A percentile compares a stretch with the other conserved stretches of the same genome.
phyloP scores from a whole-genome alignment of 805 yeast genomes.

The Starmerella vitae region DNA sequence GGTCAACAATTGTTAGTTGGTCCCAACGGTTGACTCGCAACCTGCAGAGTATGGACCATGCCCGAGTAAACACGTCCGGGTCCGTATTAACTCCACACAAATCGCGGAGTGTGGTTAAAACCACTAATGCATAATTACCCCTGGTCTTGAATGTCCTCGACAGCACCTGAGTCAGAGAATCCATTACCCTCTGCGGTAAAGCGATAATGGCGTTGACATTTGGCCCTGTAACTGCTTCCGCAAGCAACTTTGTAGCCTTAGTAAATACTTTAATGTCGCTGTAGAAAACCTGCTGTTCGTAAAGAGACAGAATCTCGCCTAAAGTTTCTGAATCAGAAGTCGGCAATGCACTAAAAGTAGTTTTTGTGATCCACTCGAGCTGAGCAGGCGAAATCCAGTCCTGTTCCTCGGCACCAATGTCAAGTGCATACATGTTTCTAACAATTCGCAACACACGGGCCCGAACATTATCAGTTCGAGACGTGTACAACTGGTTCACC shows the following conservation, averaged over 20 bases:
- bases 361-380: constrained; percentile 9
- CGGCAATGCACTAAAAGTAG: constrained; percentile 9
- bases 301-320: constrained; percentile 8
- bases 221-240: background rate
- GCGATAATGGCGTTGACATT: background rate
- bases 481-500: constrained; percentile 34
- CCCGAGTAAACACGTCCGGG: constrained; percentile 14
- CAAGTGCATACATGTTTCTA: constrained; percentile 10
- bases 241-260: constrained; percentile 9
- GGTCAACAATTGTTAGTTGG: constrained; percentile 16
- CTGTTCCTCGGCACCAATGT: constrained; percentile 6
- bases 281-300: constrained; percentile 10
- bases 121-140: constrained; percentile 4
- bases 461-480: constrained; percentile 19
- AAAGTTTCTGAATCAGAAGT: constrained; percentile 10
- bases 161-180: constrained; percentile 9
- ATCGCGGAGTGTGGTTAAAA: constrained; percentile 8
- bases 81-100: constrained; percentile 8
- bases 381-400: constrained; percentile 12
- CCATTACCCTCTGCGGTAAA: constrained; percentile 1
- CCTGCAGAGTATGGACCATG: constrained; percentile 19
- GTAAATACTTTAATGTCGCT: constrained; percentile 6
- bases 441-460: constrained; percentile 21
- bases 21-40: constrained; percentile 16
- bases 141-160: constrained; percentile 4